Percentiles rank a stretch among this genome's conserved stretches.
Conservation (phyloP, 2,329 filamentous ascomycete genomes). For the Penicillium oxalicum region DNA sequence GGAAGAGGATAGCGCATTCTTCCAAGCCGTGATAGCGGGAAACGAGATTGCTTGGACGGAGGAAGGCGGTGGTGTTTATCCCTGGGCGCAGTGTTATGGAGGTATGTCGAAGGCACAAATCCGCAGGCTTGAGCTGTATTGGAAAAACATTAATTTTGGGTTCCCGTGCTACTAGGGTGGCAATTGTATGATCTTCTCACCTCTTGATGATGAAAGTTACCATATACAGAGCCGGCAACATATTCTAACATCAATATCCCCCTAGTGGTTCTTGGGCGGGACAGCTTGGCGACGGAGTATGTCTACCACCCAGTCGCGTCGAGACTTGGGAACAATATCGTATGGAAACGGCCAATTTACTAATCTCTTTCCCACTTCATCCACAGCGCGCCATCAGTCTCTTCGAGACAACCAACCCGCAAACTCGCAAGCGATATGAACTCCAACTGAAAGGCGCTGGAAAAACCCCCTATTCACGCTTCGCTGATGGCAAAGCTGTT, state of each 20-base stretch:
- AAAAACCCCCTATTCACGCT: slow-evolving; percentile 87
- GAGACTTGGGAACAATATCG: background rate
- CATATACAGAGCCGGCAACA: background rate
- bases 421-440: slow-evolving; percentile 70
- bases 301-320: slow-evolving; percentile 4
- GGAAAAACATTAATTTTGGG: too few relatives aligned
- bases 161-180: slow-evolving; percentile 33
- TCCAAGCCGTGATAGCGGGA: slow-evolving; percentile 70
- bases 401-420: slow-evolving; percentile 77
- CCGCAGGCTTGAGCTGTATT: too few relatives aligned
- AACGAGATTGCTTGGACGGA: slow-evolving; percentile 75
- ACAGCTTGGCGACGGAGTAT: slow-evolving; percentile 78
- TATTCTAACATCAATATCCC: slow-evolving; percentile 35
- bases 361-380: background rate
- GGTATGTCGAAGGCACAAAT: slow-evolving; percentile 39
- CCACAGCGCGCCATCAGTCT: slow-evolving; percentile 72
- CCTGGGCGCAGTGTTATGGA: slow-evolving; percentile 98
- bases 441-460: slow-evolving; percentile 93
- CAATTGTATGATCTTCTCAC: slow-evolving; percentile 38
- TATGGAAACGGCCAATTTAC: slow-evolving; percentile 5
- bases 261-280: slow-evolving; percentile 78
- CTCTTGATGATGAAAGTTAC: background rate
- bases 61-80: slow-evolving; percentile 74
- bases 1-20: slow-evolving; percentile 66
- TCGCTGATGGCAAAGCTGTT: slow-evolving; percentile 93